Percentiles rank a stretch among this genome's conserved stretches.
Conservation (phyloP, 306 rosid species). For the Acacia acuminata region DNA sequence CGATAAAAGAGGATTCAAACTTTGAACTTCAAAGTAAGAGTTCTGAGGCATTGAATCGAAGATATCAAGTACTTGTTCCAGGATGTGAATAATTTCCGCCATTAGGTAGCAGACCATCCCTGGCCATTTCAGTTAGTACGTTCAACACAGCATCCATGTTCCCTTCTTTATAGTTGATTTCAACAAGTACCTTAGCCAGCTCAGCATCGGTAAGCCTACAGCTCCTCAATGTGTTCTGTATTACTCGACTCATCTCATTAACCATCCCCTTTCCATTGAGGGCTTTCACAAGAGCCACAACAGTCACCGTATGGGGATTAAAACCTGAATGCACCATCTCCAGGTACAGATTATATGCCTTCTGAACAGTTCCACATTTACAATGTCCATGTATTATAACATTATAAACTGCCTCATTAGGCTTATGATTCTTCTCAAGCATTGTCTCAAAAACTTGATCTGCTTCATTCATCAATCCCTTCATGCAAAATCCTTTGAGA, state of each 20-base stretch:
- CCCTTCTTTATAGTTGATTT: slow-evolving; percentile 82
- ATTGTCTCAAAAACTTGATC: slow-evolving; percentile 68
- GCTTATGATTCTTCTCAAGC: slow-evolving; percentile 56
- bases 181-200: slow-evolving; percentile 69
- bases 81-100: slow-evolving; percentile 40
- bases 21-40: background rate
- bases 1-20: background rate
- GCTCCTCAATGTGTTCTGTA: slow-evolving; percentile 55
- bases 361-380: slow-evolving; percentile 58
- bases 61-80: slow-evolving; percentile 27
- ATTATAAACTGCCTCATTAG: slow-evolving; percentile 67
- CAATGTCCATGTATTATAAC: slow-evolving; percentile 85
- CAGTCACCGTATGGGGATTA: slow-evolving; percentile 66
- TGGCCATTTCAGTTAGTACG: slow-evolving; percentile 75
- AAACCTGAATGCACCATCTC: slow-evolving; percentile 71
- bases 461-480: slow-evolving; percentile 89
- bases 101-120: slow-evolving; percentile 79
- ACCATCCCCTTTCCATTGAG: slow-evolving; percentile 62
- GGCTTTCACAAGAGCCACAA: slow-evolving; percentile 70
- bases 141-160: slow-evolving; percentile 77
- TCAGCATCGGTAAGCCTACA: slow-evolving; percentile 70
- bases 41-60: slow-evolving; percentile 3
- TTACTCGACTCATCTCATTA: slow-evolving; percentile 60
- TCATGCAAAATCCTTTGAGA: slow-evolving; percentile 87
- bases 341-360: slow-evolving; percentile 64